Base-by-base conservation (phyloP, 208 protist genomes). In the Trypanosoma vivax region DNA sequence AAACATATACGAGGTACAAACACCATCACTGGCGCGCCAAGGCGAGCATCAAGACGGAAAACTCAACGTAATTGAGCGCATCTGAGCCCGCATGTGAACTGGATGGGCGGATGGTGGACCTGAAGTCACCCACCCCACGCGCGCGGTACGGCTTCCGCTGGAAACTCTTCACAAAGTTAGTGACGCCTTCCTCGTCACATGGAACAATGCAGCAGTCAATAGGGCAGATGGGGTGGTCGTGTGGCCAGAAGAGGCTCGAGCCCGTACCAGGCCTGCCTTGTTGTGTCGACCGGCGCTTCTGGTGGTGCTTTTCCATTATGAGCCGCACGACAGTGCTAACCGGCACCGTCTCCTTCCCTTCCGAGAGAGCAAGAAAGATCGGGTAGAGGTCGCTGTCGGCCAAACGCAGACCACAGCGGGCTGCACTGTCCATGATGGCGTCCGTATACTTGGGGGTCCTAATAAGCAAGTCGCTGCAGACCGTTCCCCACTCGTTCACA, bases 21-120 rank as follows among this genome's bases (percentile, higher is more conserved):
- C 7, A n/a, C 14, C 7, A 3, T 67, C 73, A 90, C 55, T 85
- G 74, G 9, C 70, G 61, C 0, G 77, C 82, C 27, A 93, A 57
- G 14, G 83, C 76, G 7, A 93, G 70, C 77, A 93, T 90, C 58
- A 90, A 59, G 65, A 90, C 79, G 9, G 86, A 90, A 46, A 93
- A 93, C 50, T 89, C 79, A 13, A 81, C 75, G 59, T 90, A 90
- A 60, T 85, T 90, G 11, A 93, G 63, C 11, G 64, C 54, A 11
- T 69, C 42, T 41, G 54, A 58, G 21, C 50, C 42, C 33, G 71
- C 58, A 30, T 21, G 16, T 24, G 23, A 33, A 5, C 24, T 37
- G 11, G 29, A 11, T 2, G 24, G 19, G 18, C 31, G 38, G 2
- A 48, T 38, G 14, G 65, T 65, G 13, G 60, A 30, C 18, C 28